Conservation (phyloP, 768 basidiomycete genomes). For the Clavaria fumosa region DNA sequence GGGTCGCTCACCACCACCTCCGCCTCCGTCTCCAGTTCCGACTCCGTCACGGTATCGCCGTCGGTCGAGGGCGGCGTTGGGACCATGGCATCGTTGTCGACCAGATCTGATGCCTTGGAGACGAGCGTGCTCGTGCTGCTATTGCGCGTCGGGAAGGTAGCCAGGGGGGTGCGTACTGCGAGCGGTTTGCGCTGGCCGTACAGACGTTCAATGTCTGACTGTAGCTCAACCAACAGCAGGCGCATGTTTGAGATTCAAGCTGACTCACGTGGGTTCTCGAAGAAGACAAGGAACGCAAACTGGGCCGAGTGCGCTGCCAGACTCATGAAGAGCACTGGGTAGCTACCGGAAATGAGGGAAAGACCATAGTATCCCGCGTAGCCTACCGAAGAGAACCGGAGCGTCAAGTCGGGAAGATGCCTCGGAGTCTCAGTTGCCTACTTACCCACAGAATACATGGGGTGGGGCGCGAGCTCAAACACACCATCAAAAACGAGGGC, state of each 20-base stretch:
- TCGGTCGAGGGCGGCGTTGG: slow-evolving; percentile 55
- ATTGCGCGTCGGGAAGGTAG: slow-evolving; percentile 10
- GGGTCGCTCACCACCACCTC: no score
- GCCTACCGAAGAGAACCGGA: slow-evolving; percentile 25
- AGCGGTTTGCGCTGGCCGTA: slow-evolving; percentile 90
- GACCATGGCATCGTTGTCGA: slow-evolving; percentile 15
- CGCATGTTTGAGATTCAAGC: background rate
- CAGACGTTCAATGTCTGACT: slow-evolving; percentile 75
- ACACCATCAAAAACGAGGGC: slow-evolving; percentile 95
- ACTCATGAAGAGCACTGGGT: slow-evolving; percentile 82
- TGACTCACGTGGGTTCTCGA: slow-evolving; percentile 88
- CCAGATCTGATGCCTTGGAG: background rate
- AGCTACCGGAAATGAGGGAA: slow-evolving; percentile 79
- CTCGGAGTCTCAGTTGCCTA: no score
- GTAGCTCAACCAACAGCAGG: slow-evolving; percentile 4
- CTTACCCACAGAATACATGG: slow-evolving; percentile 85
- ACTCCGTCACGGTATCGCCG: slow-evolving; percentile 60
- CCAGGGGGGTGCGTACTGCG: slow-evolving; percentile 62
- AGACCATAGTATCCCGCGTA: slow-evolving; percentile 97
- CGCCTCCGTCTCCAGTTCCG: slow-evolving; percentile 46
- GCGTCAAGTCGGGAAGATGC: slow-evolving; percentile 7
- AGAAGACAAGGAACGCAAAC: slow-evolving; percentile 88
- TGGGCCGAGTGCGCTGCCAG: slow-evolving; percentile 92
- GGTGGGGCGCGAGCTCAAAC: slow-evolving; percentile 84
- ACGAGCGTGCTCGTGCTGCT: background rate